A percentile compares a stretch with the other conserved stretches of the same genome.
Evolutionary conservation across 1,284 basidiomycete genomes (phyloP).

Genomic region (Rhodotorula sp.): DNA sequence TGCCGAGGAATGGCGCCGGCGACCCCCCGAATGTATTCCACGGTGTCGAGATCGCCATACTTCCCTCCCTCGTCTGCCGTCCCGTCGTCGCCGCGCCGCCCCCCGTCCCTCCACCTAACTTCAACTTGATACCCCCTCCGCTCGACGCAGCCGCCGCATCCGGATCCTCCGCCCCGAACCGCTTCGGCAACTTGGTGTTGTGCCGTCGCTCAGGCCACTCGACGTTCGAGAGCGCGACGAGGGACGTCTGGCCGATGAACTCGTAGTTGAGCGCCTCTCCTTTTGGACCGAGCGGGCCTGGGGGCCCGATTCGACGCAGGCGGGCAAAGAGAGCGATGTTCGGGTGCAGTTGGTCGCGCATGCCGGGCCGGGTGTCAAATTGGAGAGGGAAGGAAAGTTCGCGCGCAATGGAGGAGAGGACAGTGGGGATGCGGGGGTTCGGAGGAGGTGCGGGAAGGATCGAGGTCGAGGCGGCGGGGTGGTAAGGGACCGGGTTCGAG

Average conservation of each 20-base stretch:
- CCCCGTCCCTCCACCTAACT: constrained; percentile 10
- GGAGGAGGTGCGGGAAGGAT: constrained; percentile 36
- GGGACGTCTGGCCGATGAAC: constrained; percentile 31
- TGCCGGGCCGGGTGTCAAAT: constrained; percentile 10
- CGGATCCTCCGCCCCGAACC: not conserved
- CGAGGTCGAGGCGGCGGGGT: constrained; percentile 21
- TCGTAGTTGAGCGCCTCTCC: constrained; percentile 43
- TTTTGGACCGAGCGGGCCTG: constrained; percentile 41
- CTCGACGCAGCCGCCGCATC: not conserved
- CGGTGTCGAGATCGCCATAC: constrained; percentile 1
- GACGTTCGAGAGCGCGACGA: constrained; percentile 25
- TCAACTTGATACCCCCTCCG: constrained; percentile 22
- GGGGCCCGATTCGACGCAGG: constrained; percentile 44
- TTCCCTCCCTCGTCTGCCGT: not conserved
- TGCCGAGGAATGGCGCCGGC: not conserved
- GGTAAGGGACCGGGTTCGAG: constrained; percentile 40
- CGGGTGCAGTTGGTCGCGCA: constrained; percentile 21
- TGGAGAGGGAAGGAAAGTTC: constrained; percentile 25
- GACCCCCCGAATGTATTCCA: constrained; percentile 8
- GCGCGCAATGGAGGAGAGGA: constrained; percentile 17
- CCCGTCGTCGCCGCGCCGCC: not conserved
- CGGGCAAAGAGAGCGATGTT: constrained; percentile 39
- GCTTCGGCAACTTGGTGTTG: constrained; percentile 19
- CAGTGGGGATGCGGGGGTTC: constrained; percentile 29
- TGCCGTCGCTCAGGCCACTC: constrained; percentile 33